These are phyloP conservation scores for Scheffersomyces amazonensis DNA, from an alignment of 805 yeast species.

Conservation along the genomic window DNA sequence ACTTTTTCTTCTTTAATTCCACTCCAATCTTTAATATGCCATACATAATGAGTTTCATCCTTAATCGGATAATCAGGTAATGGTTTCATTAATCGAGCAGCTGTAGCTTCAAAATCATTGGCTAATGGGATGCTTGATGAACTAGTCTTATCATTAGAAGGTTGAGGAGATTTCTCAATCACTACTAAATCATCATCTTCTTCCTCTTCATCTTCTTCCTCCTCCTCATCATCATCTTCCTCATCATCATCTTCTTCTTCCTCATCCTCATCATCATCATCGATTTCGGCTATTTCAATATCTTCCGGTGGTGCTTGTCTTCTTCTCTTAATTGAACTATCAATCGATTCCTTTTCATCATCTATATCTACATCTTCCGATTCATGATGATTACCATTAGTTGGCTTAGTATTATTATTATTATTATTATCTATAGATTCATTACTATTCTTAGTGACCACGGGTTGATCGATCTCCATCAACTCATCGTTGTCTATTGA, in stretches of 20 bases:
- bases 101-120: slow-evolving; percentile 24
- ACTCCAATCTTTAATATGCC: slow-evolving; percentile 53
- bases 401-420: neutral
- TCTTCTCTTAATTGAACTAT: neutral
- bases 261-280: slow-evolving; percentile 9
- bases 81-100: slow-evolving; percentile 33
- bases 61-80: slow-evolving; percentile 37
- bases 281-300: slow-evolving; percentile 12
- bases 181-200: slow-evolving; percentile 9
- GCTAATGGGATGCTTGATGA: slow-evolving; percentile 16
- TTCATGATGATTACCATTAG: neutral
- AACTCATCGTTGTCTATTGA: neutral
- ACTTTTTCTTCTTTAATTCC: slow-evolving; percentile 38
- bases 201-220: slow-evolving; percentile 13
- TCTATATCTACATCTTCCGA: slow-evolving; percentile 1
- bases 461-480: neutral
- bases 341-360: neutral
- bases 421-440: neutral
- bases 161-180: slow-evolving; percentile 3
- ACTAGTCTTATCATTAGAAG: neutral
- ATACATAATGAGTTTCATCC: slow-evolving; percentile 37
- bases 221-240: slow-evolving; percentile 16
- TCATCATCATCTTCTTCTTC: slow-evolving; percentile 13
- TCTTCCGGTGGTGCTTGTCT: slow-evolving; percentile 1
- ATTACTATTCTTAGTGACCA: too few species aligned